Base-by-base conservation (phyloP, 2,329 filamentous ascomycete species). In the Blastomyces percursus region DNA sequence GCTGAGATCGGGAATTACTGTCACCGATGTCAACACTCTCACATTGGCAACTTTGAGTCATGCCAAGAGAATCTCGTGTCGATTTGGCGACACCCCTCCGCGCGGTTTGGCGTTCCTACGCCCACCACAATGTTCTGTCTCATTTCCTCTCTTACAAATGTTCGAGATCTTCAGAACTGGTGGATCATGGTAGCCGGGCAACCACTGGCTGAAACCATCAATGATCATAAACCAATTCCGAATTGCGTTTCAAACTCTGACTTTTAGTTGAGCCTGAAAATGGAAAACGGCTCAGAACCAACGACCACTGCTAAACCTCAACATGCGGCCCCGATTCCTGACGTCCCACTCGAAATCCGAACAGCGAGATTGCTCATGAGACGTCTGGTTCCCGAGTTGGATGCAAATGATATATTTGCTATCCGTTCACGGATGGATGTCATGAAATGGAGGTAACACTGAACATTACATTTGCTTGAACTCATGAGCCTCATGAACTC, bases 401-500 rank as follows among this genome's bases (percentile, higher is more conserved):
- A 71, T 50, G 67, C 65, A 2, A 55, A 60, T 1, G 66, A 64
- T n/a, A 46, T 71, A 6, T 71, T 67, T 63, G 69, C 66, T 30
- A 67, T 68, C 24, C 64, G 69, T 60, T 63, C 62, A 21, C 64
- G 65, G 59, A 62, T 67, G 52, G 69, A 71, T 9, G 70, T 72
- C 40, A 70, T 69, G 27, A 62, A 67, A 30, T 72, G 67, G 67
- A 67, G 71, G 70, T 72, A 66, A 65, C 66, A 50, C 30, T 46
- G n/a, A 38, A 16, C 21, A 3, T 21, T 5, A 50, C 21, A 44
- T 21, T 24, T 24, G 16, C 19, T 19, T n/a, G 42, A 19, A n/a
- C 8, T 27, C 1, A 24, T 1, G 24, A 68, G 64, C 5, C 8
- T 27, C 1, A 24, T 1, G 24, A 68, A 65, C 5, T 66, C 64